Percentiles rank a stretch among this genome's conserved stretches.
Conservation (phyloP, 805 yeast species). For the Saturnispora silvae region DNA sequence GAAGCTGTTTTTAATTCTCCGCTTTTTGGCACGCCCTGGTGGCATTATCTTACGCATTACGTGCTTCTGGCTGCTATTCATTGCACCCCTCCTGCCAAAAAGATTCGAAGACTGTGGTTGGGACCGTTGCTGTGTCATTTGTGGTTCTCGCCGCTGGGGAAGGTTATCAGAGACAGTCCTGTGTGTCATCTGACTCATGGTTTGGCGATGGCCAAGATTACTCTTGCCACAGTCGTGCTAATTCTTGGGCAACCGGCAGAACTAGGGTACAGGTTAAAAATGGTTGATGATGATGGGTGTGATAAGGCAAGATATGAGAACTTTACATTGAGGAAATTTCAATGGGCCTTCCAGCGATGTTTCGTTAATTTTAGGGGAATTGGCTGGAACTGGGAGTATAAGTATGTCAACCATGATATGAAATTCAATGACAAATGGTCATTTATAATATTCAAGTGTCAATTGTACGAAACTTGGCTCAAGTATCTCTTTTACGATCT, state of each 20-base stretch:
- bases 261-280: too few relatives aligned
- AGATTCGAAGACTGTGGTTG: background rate
- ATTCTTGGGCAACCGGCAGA: constrained; percentile 5
- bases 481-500: constrained; percentile 10
- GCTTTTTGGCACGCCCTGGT: constrained; percentile 4
- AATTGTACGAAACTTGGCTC: constrained; percentile 3
- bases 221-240: constrained; percentile 4
- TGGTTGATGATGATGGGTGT: background rate
- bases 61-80: constrained; percentile 1
- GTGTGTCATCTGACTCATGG: constrained; percentile 2
- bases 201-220: background rate
- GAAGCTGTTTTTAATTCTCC: background rate
- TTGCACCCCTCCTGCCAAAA: background rate
- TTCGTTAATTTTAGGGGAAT: constrained; percentile 10
- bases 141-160: constrained; percentile 6
- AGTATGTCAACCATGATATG: background rate
- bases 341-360: constrained; percentile 9
- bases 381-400: constrained; percentile 11
- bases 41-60: constrained; percentile 4
- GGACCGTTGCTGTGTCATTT: constrained; percentile 5
- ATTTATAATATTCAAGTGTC: constrained; percentile 7
- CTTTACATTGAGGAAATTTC: constrained; percentile 3
- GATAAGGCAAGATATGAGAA: constrained; percentile 4
- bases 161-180: background rate
- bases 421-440: constrained; percentile 5